Conservation (phyloP, 1,284 basidiomycete species). For the Ganoderma lucidum region DNA sequence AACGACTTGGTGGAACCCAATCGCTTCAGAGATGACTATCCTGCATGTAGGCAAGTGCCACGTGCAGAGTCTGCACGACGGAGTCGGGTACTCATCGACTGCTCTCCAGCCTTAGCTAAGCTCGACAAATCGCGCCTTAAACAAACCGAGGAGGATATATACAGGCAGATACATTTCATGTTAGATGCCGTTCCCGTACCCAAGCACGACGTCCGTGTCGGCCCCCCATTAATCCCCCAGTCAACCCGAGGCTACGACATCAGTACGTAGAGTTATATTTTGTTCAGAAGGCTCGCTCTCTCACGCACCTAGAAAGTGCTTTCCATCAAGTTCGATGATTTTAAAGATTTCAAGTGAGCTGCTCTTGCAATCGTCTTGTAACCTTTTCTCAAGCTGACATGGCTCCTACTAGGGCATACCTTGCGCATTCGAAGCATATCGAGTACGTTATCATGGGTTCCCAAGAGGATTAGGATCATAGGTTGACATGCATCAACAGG, state of each 20-base stretch:
- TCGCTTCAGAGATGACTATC: constrained; percentile 15
- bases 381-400: neutral
- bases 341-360: constrained; percentile 24
- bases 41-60: constrained; percentile 24
- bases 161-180: constrained; percentile 19
- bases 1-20: neutral
- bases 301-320: constrained; percentile 10
- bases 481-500: neutral
- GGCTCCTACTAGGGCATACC: constrained; percentile 19
- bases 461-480: neutral
- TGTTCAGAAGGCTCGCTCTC: neutral
- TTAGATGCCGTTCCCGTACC: constrained; percentile 21
- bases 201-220: constrained; percentile 25
- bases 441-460: constrained; percentile 11
- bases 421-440: constrained; percentile 25
- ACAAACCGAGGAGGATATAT: constrained; percentile 20
- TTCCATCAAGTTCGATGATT: constrained; percentile 21
- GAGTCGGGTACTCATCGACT: too few species aligned
- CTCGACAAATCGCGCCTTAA: constrained; percentile 18
- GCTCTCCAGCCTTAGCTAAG: constrained; percentile 23
- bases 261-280: constrained; percentile 9
- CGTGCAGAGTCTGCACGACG: too few species aligned
- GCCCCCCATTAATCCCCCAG: constrained; percentile 18
- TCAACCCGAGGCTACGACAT: constrained; percentile 27
- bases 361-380: neutral